Percentiles rank a stretch among this genome's conserved stretches.
Evolutionary conservation across 495 filamentous ascomycete species (phyloP).

Genomic region (Penicillium antarcticum): DNA sequence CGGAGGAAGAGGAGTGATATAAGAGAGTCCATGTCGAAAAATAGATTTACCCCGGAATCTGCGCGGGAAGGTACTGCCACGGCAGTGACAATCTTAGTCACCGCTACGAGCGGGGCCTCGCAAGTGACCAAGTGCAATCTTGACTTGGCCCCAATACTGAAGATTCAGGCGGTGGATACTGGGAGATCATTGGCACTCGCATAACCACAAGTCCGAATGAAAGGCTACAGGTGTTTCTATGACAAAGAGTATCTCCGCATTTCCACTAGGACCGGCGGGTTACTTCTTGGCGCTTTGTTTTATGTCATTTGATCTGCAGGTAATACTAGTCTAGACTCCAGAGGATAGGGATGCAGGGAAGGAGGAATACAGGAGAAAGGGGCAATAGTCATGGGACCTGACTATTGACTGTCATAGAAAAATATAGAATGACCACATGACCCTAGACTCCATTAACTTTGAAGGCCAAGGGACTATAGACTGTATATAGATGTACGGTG

Average conservation of each 20-base stretch:
- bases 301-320: constrained; percentile 9
- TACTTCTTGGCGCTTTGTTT: constrained; percentile 2
- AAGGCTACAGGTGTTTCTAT: constrained; percentile 3
- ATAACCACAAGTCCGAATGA: background rate
- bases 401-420: too few relatives aligned
- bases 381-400: too few relatives aligned
- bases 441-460: too few relatives aligned
- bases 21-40: background rate
- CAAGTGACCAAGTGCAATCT: background rate
- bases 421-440: too few relatives aligned
- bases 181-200: background rate
- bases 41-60: constrained; percentile 21
- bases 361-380: too few relatives aligned
- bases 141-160: background rate
- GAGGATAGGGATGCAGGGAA: too few relatives aligned
- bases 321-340: background rate
- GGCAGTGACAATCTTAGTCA: constrained; percentile 4
- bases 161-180: too few relatives aligned
- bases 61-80: constrained; percentile 9
- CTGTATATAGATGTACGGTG: too few relatives aligned
- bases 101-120: background rate
- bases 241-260: constrained; percentile 8
- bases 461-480: too few relatives aligned
- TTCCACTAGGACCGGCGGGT: background rate
- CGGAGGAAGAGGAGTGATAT: background rate